Evolutionary conservation across 1,284 basidiomycete species (phyloP).

Genomic region (Rhodotorula sp.): DNA sequence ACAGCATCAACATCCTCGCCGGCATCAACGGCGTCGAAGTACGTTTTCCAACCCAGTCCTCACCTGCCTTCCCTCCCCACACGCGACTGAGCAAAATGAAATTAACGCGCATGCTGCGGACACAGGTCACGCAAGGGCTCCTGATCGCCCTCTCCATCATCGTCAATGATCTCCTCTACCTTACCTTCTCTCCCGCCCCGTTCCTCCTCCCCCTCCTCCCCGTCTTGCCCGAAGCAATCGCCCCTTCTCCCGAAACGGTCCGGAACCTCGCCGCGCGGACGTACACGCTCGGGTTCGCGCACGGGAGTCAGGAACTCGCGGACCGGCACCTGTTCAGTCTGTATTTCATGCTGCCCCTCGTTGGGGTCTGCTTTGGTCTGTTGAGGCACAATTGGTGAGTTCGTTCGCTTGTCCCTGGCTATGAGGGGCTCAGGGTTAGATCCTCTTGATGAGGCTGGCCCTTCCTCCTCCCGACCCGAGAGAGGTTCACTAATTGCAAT

Average conservation of each 20-base stretch:
- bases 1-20: constrained; percentile 98
- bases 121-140: constrained; percentile 80
- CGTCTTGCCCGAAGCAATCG: neutral
- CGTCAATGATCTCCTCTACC: constrained; percentile 86
- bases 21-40: constrained; percentile 94
- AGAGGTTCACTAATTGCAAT: neutral
- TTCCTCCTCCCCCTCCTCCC: constrained; percentile 8
- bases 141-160: constrained; percentile 88
- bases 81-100: too few species aligned
- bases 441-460: neutral
- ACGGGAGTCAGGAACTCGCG: constrained; percentile 63
- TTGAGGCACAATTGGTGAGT: constrained; percentile 86
- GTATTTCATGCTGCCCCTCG: constrained; percentile 93
- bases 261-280: neutral
- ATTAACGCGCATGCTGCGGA: too few species aligned
- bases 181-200: constrained; percentile 56
- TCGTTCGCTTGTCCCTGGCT: neutral
- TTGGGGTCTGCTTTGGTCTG: constrained; percentile 84
- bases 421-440: neutral
- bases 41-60: neutral
- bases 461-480: neutral
- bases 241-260: neutral
- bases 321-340: constrained; percentile 90
- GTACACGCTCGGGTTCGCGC: constrained; percentile 32
- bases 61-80: neutral